Evolutionary conservation across 305 asterid species (phyloP), one percentile per base, ranked within the genome.

Genomic region (Stenogyne calaminthoides): DNA sequence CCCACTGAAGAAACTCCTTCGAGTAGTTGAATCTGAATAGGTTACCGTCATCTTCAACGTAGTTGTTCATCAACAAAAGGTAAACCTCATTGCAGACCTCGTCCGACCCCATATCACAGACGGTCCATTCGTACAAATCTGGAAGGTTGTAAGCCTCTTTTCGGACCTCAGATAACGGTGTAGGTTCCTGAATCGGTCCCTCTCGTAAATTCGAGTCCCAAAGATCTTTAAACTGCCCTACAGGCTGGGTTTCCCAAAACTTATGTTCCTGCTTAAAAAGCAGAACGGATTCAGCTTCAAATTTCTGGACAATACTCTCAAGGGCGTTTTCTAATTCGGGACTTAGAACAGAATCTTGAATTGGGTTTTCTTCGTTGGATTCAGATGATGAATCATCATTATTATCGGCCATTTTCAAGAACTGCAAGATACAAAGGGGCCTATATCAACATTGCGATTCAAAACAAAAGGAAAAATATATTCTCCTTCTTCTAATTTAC

Each of bases 81-180:
- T 80, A 77, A 60, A 77, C 84, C 75, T 80, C 84, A 47, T 59
- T 76, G 76, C 84, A 80, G 37, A 80, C 39, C 29, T 72, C 72
- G 18, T 77, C 79, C 1, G 76, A 80, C 1, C 40, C 74, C 72
- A 80, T 37, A 8, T 37, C 42, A 37, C 42, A 37, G 10, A 37
- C 42, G 42, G 10, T 37, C 42, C 42, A 37, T 37, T 37, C 42
- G 42, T 6, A 37, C 42, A 64, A 44, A 8, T 39, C 76, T 14
- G 84, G 84, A 37, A 80, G 81, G 52, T 80, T 80, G 62, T 81
- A 81, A 54, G 84, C 80, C 70, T 77, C 84, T 34, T 81, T 80
- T 19, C 77, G 77, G 65, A 81, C 78, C 58, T 81, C 82, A 4
- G 78, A 66, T 14, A 81, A 54, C 0, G 76, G 72, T 0, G 77